These are phyloP conservation scores for Rutidosis leptorrhynchoides DNA, from an alignment of 129 eudicot genomes.

Conservation along the genomic window DNA sequence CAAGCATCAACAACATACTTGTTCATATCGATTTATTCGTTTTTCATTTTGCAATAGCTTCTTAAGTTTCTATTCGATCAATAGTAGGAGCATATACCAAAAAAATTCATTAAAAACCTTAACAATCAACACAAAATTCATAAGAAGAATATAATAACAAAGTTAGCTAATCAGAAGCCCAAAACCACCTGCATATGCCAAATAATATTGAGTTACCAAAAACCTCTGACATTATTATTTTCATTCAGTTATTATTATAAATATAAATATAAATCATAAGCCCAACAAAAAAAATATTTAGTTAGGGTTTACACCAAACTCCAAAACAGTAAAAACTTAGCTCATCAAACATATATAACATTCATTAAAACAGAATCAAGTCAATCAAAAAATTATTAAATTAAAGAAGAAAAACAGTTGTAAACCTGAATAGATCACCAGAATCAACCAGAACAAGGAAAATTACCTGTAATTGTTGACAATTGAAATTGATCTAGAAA, in stretches of 20 bases:
- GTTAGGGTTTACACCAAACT: neutral
- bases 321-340: neutral
- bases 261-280: neutral
- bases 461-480: slow-evolving; percentile 18
- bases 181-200: no score
- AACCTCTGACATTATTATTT: neutral
- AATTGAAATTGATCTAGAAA: slow-evolving; percentile 23
- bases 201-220: neutral
- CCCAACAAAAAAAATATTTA: neutral
- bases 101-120: neutral
- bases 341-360: neutral
- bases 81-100: slow-evolving; percentile 1
- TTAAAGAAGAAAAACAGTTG: slow-evolving; percentile 8
- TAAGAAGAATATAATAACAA: no score
- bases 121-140: no score
- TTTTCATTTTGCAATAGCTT: neutral
- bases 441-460: neutral
- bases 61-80: neutral
- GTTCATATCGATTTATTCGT: no score
- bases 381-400: slow-evolving; percentile 5
- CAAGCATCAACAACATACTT: no score
- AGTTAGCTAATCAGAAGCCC: no score
- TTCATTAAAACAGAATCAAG: slow-evolving; percentile 9
- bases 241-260: no score
- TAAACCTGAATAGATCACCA: neutral